These are phyloP conservation scores for Pseudonitzschia delicatissima DNA, from an alignment of 108 stramenopile species.

Conservation along the genomic window DNA sequence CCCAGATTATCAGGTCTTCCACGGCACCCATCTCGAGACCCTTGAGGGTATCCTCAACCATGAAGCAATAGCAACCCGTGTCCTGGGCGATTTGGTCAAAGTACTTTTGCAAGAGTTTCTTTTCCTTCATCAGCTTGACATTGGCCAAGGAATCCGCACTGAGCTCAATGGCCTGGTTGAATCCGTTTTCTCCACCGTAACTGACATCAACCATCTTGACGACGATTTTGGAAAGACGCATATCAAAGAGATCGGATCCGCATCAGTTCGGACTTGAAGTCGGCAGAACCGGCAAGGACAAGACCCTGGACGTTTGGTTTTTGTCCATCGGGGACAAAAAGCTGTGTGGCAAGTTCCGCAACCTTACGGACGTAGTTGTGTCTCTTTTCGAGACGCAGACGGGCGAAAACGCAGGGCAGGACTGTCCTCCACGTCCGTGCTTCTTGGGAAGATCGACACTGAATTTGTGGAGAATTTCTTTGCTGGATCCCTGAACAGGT, in stretches of 20 bases:
- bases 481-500: conserved; percentile 91
- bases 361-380: conserved; percentile 99
- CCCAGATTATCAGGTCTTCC: conserved; percentile 97
- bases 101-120: conserved; percentile 94
- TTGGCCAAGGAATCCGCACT: conserved; percentile 91
- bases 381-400: conserved; percentile 97
- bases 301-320: conserved; percentile 95
- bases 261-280: conserved; percentile 97
- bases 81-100: conserved; percentile 99
- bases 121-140: conserved; percentile 99
- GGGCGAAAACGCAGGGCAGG: conserved; percentile 98
- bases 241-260: conserved; percentile 96
- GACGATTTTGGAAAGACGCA: conserved; percentile 88
- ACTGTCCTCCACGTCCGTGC: conserved; percentile 98
- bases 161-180: conserved; percentile 99
- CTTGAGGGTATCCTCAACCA: conserved; percentile 97
- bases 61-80: conserved; percentile 99
- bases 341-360: conserved; percentile 94
- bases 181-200: conserved; percentile 97
- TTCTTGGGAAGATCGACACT: conserved; percentile 99
- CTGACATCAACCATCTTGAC: conserved; percentile 97
- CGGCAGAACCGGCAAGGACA: conserved; percentile 96
- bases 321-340: conserved; percentile 95
- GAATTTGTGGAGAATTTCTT: conserved; percentile 97
- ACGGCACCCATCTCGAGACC: conserved; percentile 97